phyloP scores from a whole-genome alignment of 1,284 basidiomycete species.

The Boletellus sp. region DNA sequence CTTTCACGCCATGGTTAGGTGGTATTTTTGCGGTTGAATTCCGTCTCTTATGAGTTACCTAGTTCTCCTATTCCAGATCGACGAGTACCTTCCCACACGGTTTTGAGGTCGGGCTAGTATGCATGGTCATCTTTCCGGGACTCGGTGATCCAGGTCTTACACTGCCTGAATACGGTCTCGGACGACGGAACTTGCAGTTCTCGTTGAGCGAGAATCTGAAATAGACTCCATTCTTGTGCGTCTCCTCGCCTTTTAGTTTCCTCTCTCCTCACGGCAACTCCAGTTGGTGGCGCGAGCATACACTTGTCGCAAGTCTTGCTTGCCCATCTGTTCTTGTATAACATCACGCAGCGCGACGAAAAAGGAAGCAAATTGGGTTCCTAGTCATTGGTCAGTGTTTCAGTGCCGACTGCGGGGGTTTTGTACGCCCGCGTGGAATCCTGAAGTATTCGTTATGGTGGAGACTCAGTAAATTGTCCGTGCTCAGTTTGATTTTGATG shows the following conservation, averaged over 20 bases:
- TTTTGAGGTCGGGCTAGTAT: constrained; percentile 77
- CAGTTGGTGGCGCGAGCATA: too few relatives aligned
- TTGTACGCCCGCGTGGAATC: too few relatives aligned
- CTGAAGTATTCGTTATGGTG: too few relatives aligned
- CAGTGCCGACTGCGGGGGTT: too few relatives aligned
- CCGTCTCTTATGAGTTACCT: constrained; percentile 71
- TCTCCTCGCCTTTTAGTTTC: constrained; percentile 10
- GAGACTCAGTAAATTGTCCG: too few relatives aligned
- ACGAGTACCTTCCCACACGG: constrained; percentile 66
- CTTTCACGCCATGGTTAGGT: constrained; percentile 38
- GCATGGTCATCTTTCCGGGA: constrained; percentile 71
- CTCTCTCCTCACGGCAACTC: too few relatives aligned
- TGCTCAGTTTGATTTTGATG: too few relatives aligned
- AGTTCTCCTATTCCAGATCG: constrained; percentile 58
- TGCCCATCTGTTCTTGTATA: too few relatives aligned
- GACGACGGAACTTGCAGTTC: constrained; percentile 48
- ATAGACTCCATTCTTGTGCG: constrained; percentile 79
- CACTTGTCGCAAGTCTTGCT: too few relatives aligned
- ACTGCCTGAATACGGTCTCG: constrained; percentile 74
- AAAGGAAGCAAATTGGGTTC: too few relatives aligned
- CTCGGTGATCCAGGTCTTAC: constrained; percentile 72
- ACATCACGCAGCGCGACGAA: too few relatives aligned
- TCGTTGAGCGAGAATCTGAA: constrained; percentile 61
- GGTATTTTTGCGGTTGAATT: constrained; percentile 68
- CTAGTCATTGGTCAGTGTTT: too few relatives aligned